Evolutionary conservation across 2,329 filamentous ascomycete species (phyloP), one percentile per base, ranked within the genome.

Genomic region (Beauveria rudraprayagi): DNA sequence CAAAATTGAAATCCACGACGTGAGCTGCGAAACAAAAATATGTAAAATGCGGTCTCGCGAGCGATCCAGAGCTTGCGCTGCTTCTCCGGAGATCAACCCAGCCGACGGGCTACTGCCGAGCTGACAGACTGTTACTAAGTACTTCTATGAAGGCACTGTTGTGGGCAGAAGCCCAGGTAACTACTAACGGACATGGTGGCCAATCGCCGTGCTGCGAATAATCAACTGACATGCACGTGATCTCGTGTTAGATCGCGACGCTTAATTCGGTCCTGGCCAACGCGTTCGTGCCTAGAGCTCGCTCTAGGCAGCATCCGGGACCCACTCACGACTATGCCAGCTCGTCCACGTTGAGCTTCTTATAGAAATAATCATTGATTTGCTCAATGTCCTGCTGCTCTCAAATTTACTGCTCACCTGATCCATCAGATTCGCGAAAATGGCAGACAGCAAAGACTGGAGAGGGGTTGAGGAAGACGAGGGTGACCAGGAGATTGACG

Each of bases 391-490:
- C 19, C 19, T 28, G 17, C 16, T 24, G 11, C 14, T 43, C 14
- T 55, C 51, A 6, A 34, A n/a, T 22, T 41, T 7, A n/a, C 3
- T 3, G 3, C 26, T 28, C 41, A 17, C 43, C 43, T 48, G 8
- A 34, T n/a, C 5, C 19, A 34, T 1, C 5, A 30, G 10, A 28
- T n/a, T 24, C 17, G 16, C 30, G 48, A 62, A 37, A 54, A 76
- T 76, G 74, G 67, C 70, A 34, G 72, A 73, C 47, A 64, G 56
- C 14, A 70, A 67, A 52, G 80, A 83, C 24, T 80, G 78, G 69
- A 77, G 72, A 70, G 75, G 70, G 51, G 78, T 80, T 5, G 79
- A 85, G 5, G 86, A 89, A 7, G 88, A 92, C 19, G 88, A 90
- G 10, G 88, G 84, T 14, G 73, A 76, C 30, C 74, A 78, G 61